These are phyloP conservation scores for Fusarium guadeloupense DNA, from an alignment of 2,329 filamentous ascomycete species.

Conservation along the genomic window DNA sequence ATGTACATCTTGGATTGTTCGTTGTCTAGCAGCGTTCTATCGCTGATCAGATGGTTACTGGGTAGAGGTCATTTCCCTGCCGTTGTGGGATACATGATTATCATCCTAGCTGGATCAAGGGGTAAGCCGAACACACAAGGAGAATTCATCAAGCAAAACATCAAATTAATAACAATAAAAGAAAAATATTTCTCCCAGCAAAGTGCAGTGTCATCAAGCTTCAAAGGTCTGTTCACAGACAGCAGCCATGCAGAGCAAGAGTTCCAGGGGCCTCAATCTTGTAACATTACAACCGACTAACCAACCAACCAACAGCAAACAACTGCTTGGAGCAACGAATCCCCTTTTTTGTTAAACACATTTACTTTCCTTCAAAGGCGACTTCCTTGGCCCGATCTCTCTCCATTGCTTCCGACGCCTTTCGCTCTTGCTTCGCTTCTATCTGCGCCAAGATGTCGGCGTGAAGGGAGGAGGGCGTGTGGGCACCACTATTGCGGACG, in stretches of 20 bases:
- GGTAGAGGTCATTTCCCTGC: too few species aligned
- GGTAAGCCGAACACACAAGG: too few species aligned
- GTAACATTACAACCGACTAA: background rate
- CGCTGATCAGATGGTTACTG: too few species aligned
- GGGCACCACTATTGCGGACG: constrained; percentile 39
- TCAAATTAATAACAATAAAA: background rate
- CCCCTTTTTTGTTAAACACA: background rate
- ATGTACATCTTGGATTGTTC: too few species aligned
- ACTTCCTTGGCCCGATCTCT: background rate
- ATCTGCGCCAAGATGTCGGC: constrained; percentile 41
- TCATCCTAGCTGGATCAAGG: too few species aligned
- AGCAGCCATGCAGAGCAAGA: background rate
- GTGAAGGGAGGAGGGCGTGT: constrained; percentile 39
- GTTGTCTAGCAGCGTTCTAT: too few species aligned
- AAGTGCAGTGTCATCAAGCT: too few species aligned
- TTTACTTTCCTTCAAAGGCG: background rate
- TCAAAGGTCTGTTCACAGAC: too few species aligned
- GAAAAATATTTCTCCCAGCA: background rate
- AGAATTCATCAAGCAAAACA: too few species aligned
- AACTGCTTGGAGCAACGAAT: too few species aligned
- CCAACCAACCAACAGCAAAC: too few species aligned
- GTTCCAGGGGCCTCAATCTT: background rate
- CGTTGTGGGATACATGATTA: too few species aligned
- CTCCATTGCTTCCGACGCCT: background rate
- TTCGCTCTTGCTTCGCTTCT: constrained; percentile 22